Percentiles rank a stretch among this genome's conserved stretches.
Evolutionary conservation across 2,329 filamentous ascomycete genomes (phyloP).

Genomic region (Botrytis sinoallii): DNA sequence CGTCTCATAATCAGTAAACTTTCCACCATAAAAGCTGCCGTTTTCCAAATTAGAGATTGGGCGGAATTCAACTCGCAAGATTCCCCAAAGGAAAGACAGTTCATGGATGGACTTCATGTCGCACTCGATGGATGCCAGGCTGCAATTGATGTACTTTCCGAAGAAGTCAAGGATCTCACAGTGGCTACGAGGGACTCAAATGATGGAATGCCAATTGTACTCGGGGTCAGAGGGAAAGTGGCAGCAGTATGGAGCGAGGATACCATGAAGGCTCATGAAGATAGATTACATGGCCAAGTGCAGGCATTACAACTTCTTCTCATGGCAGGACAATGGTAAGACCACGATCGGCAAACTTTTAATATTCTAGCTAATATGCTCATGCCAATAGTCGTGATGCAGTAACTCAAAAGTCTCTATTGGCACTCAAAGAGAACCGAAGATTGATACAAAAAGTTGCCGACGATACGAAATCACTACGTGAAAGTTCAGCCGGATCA

Average conservation of each 20-base stretch:
- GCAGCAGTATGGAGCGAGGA: constrained; percentile 19
- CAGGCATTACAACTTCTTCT: constrained; percentile 23
- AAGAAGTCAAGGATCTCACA: constrained; percentile 33
- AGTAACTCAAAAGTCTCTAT: constrained; percentile 13
- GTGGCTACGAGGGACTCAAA: not conserved
- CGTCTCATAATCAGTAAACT: constrained; percentile 17
- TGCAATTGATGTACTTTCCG: constrained; percentile 40
- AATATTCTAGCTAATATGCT: not conserved
- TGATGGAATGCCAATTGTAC: not conserved
- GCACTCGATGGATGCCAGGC: constrained; percentile 39
- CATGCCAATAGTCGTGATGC: constrained; percentile 8
- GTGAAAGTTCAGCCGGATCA: constrained; percentile 10
- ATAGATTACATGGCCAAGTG: constrained; percentile 19
- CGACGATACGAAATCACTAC: constrained; percentile 19
- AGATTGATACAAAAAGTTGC: constrained; percentile 18
- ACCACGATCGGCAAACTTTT: not conserved
- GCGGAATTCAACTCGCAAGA: constrained; percentile 21
- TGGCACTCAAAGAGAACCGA: constrained; percentile 14
- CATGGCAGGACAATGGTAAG: constrained; percentile 20
- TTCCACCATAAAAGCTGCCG: constrained; percentile 21
- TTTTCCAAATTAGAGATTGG: constrained; percentile 22
- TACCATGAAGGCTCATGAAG: constrained; percentile 21
- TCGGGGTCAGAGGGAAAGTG: constrained; percentile 1
- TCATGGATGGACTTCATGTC: constrained; percentile 36
- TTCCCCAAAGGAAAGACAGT: constrained; percentile 32